Percentiles rank a stretch among this genome's conserved stretches.
phyloP scores from a whole-genome alignment of 2,329 filamentous ascomycete genomes.

The Diaporthe amygdali region DNA sequence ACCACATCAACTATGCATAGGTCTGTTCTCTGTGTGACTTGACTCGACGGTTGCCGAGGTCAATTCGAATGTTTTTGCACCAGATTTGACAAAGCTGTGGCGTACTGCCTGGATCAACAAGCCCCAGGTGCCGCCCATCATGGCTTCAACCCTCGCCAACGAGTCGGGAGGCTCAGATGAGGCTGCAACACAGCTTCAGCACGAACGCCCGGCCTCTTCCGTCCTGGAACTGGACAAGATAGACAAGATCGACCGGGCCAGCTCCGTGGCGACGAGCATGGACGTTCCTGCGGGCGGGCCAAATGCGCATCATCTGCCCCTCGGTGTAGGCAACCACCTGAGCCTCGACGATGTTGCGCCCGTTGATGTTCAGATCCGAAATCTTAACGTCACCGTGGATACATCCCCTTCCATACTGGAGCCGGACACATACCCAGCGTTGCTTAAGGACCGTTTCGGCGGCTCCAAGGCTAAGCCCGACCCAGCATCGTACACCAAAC shows the following conservation, averaged over 20 bases:
- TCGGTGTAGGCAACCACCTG: conserved; percentile 42
- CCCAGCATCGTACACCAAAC: conserved; percentile 45
- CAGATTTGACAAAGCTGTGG: background rate
- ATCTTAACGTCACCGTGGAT: conserved; percentile 62
- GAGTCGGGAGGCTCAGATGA: background rate
- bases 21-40: background rate
- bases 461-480: conserved; percentile 36
- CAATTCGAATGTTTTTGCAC: background rate
- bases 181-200: background rate
- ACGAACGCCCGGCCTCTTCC: background rate
- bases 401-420: conserved; percentile 60
- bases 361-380: conserved; percentile 58
- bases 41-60: background rate
- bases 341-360: conserved; percentile 60
- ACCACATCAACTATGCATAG: background rate
- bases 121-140: background rate
- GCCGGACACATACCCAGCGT: conserved; percentile 50
- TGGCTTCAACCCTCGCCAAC: background rate
- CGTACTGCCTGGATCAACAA: background rate
- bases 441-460: conserved; percentile 35
- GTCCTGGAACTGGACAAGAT: conserved; percentile 36
- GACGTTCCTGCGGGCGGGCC: conserved; percentile 26
- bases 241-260: conserved; percentile 39
- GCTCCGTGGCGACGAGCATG: conserved; percentile 38
- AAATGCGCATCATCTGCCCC: conserved; percentile 31